Conservation (phyloP, 306 rosid genomes). For the Medicago arabica region DNA sequence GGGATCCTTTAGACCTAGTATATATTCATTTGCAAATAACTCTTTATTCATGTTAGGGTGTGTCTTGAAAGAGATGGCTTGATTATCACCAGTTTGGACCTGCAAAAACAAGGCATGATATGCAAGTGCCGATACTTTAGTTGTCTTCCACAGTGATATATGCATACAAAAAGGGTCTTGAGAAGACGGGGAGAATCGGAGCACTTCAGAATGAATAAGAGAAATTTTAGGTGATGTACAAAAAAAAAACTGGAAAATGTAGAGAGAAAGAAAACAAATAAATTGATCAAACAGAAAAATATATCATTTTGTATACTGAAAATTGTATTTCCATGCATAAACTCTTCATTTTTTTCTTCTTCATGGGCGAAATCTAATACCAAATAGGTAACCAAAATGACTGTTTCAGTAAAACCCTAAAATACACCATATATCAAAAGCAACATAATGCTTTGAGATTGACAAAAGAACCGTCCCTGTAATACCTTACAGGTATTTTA, state of each 20-base stretch:
- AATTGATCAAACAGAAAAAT: not conserved
- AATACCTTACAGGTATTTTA: too few relatives aligned
- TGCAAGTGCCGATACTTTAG: not conserved
- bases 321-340: not conserved
- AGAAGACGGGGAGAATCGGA: not conserved
- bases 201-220: constrained; percentile 18
- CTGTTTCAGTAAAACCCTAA: too few relatives aligned
- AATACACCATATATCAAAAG: too few relatives aligned
- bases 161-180: not conserved
- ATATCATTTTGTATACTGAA: not conserved
- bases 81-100: constrained; percentile 88
- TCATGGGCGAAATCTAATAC: not conserved
- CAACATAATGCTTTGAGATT: too few relatives aligned
- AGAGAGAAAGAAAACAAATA: constrained; percentile 10
- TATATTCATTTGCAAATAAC: constrained; percentile 74
- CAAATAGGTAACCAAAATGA: not conserved
- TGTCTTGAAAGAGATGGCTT: constrained; percentile 87
- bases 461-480: too few relatives aligned
- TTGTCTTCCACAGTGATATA: not conserved
- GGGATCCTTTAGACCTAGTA: constrained; percentile 77
- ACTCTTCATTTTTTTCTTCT: not conserved
- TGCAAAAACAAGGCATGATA: constrained; percentile 52
- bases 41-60: constrained; percentile 99
- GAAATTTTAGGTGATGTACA: not conserved
- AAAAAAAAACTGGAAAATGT: constrained; percentile 11